Conservation (phyloP, 2,329 filamentous ascomycete genomes). For the Diplodia mutila region DNA sequence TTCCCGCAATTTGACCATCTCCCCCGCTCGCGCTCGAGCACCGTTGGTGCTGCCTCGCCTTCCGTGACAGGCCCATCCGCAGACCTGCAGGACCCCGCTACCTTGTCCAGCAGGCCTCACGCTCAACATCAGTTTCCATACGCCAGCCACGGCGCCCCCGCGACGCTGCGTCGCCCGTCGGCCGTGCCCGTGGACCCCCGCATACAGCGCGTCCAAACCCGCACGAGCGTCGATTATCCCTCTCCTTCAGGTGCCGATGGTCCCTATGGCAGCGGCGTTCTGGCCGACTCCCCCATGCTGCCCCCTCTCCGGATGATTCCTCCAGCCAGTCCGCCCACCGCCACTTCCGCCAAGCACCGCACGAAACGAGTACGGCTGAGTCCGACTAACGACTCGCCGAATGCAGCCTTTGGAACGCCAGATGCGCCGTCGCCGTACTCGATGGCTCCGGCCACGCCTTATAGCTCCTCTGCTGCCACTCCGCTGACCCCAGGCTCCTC, state of each 20-base stretch:
- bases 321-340: background rate
- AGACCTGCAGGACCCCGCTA: background rate
- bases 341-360: constrained; percentile 35
- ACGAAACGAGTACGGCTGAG: constrained; percentile 42
- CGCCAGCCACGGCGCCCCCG: background rate
- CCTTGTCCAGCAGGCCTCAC: background rate
- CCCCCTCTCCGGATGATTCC: constrained; percentile 14
- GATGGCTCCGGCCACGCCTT: constrained; percentile 42
- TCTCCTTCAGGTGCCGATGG: constrained; percentile 27
- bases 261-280: background rate
- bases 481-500: constrained; percentile 51
- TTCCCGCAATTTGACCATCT: constrained; percentile 8
- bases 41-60: background rate
- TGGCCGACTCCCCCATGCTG: constrained; percentile 20
- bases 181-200: constrained; percentile 19
- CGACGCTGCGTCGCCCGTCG: background rate
- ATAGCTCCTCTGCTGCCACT: constrained; percentile 49
- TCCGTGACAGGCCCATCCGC: background rate
- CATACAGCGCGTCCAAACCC: constrained; percentile 15
- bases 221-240: constrained; percentile 33
- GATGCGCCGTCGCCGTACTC: constrained; percentile 45
- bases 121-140: background rate
- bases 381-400: constrained; percentile 27
- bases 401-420: constrained; percentile 25
- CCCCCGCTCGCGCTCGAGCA: constrained; percentile 30